Base-by-base conservation (phyloP, 208 protist genomes). In the Kentomonas sorsogonicus region DNA sequence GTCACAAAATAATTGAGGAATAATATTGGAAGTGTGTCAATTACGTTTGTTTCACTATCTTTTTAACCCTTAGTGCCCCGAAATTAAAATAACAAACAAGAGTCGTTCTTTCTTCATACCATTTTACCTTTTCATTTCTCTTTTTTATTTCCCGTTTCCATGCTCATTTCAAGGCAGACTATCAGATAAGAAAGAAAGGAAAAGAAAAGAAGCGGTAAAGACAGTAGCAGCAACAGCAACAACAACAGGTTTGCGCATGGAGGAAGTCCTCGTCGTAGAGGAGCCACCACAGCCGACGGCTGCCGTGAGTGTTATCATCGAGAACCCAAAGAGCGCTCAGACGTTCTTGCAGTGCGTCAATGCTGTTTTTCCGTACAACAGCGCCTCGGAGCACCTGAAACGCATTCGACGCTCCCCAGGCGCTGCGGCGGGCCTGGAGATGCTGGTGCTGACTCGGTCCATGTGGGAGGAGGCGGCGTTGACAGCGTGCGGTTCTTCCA, bases 331-430 rank as follows among this genome's bases (percentile, higher is more conserved):
- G 27, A 15, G 15, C 30, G 23, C 48, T 16, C 48, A 54, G 20
- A 5, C 39, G 48, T 54, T 23, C 20, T 26, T 54, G 2, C 20
- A 26, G 3, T 10, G 6, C 6, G 31, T 41, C 6, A 11, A 9
- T 34, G 26, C 16, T 16, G 23, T 30, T 2, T 15, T 41, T 20
- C 10, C 38, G 20, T 5, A 26, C 5, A 36, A 20, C 38, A 25
- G 9, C 9, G 33, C 51, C 1, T 63, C 63, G 11, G 55, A 60
- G 9, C 87, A 94, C 53, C 58, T 94, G 57, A 91, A 91, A 60
- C 83, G 87, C 1, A 84, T 94, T 43, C 83, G 87, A 15, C 34
- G 31, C 5, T 9, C 23, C 15, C 11, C 27, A 4, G 38, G 3
- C 3, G 15, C 38, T n/a, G 15, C 38, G 3, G 9, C 38, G 2